Conservation (phyloP, 805 yeast genomes). For the Cyberlindnera mississippiensis region DNA sequence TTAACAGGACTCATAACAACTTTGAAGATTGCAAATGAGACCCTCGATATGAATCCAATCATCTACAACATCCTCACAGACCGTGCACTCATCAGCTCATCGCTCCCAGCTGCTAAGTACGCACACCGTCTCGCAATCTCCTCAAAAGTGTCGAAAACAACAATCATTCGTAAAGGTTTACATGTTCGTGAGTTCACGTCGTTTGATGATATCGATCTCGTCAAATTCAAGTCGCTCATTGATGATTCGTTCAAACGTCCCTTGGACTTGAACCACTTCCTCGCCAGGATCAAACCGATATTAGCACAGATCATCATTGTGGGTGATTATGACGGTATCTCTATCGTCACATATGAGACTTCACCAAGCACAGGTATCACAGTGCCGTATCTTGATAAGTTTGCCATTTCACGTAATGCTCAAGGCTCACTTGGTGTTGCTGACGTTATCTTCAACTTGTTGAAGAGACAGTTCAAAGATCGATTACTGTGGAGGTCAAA, state of each 20-base stretch:
- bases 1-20: slow-evolving; percentile 89
- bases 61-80: slow-evolving; percentile 89
- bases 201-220: slow-evolving; percentile 38
- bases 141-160: slow-evolving; percentile 45
- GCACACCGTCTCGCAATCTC: slow-evolving; percentile 16
- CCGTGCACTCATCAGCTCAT: slow-evolving; percentile 84
- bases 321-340: slow-evolving; percentile 95
- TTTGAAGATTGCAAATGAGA: slow-evolving; percentile 61
- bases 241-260: slow-evolving; percentile 75
- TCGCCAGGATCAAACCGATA: slow-evolving; percentile 56
- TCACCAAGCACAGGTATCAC: slow-evolving; percentile 24
- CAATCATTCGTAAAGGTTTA: slow-evolving; percentile 73
- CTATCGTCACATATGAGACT: slow-evolving; percentile 82
- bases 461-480: slow-evolving; percentile 62
- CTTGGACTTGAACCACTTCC: slow-evolving; percentile 63
- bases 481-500: slow-evolving; percentile 84
- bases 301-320: slow-evolving; percentile 79
- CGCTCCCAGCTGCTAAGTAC: slow-evolving; percentile 64
- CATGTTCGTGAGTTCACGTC: slow-evolving; percentile 18
- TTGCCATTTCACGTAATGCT: slow-evolving; percentile 77
- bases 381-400: slow-evolving; percentile 85
- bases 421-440: slow-evolving; percentile 95
- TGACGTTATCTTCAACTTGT: slow-evolving; percentile 82
- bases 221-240: slow-evolving; percentile 55
- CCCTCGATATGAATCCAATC: slow-evolving; percentile 64